Evolutionary conservation across 345 rosid genomes (phyloP).

Genomic region (Cardiospermum halicacabum): DNA sequence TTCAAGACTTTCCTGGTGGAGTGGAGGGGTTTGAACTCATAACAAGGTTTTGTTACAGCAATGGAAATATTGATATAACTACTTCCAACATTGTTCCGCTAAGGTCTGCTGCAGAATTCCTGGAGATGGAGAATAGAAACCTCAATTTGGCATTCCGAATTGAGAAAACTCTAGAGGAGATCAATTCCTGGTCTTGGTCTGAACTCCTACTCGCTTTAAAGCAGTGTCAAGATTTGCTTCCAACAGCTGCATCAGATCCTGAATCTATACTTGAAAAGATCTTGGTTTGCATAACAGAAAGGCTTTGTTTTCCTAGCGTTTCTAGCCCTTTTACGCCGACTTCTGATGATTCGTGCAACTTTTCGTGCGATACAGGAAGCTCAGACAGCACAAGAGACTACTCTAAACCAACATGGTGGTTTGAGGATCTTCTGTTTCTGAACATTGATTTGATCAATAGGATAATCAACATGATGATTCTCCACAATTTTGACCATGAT

Average conservation of each 20-base stretch:
- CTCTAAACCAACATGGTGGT: conserved; percentile 37
- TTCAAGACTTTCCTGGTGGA: conserved; percentile 51
- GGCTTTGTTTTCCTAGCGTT: conserved; percentile 24
- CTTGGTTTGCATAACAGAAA: conserved; percentile 24
- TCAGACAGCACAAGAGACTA: conserved; percentile 22
- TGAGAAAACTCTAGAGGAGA: conserved; percentile 30
- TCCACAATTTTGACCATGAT: conserved; percentile 25
- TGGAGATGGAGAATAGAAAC: conserved; percentile 24
- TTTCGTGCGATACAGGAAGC: conserved; percentile 33
- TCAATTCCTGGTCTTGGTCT: conserved; percentile 50
- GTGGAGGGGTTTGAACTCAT: conserved; percentile 54
- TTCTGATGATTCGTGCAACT: conserved; percentile 28
- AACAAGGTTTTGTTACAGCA: conserved; percentile 42
- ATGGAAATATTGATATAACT: conserved; percentile 30
- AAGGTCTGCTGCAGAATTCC: conserved; percentile 33
- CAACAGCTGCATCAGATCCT: conserved; percentile 20
- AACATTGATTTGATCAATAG: conserved; percentile 27
- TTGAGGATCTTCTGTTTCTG: conserved; percentile 41
- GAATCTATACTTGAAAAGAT: conserved; percentile 31
- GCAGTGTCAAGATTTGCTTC: conserved; percentile 37
- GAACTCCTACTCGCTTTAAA: conserved; percentile 42
- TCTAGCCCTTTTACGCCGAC: conserved; percentile 25
- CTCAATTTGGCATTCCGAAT: conserved; percentile 26
- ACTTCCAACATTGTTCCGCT: conserved; percentile 36
- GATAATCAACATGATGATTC: conserved; percentile 24